Percentiles rank a stretch among this genome's conserved stretches.
These are phyloP conservation scores for Cyberlindnera euphorbiae DNA, from an alignment of 805 yeast species.

Conservation along the genomic window DNA sequence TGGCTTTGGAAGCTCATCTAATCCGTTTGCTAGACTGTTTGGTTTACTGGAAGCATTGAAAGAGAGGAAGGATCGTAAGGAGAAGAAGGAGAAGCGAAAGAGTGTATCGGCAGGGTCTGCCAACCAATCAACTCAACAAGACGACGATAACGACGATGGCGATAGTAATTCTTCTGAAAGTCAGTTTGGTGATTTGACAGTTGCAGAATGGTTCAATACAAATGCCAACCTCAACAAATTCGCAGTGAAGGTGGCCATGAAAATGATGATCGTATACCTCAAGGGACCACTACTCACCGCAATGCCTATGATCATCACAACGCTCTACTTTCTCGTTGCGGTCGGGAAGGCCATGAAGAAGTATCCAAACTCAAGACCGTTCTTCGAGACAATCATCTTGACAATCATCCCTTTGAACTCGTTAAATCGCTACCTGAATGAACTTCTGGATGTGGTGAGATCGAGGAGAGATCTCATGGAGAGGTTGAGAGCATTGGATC, in stretches of 20 bases:
- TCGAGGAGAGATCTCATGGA: constrained; percentile 8
- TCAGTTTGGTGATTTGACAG: constrained; percentile 7
- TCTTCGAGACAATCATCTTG: constrained; percentile 47
- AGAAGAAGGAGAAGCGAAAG: constrained; percentile 45
- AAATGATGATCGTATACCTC: constrained; percentile 60
- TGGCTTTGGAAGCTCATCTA: constrained; percentile 72
- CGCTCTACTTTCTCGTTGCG: constrained; percentile 69
- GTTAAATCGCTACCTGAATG: constrained; percentile 58
- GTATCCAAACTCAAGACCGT: constrained; percentile 40
- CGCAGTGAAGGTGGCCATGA: constrained; percentile 62
- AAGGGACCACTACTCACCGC: constrained; percentile 65
- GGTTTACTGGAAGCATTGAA: constrained; percentile 66
- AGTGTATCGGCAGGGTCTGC: constrained; percentile 9
- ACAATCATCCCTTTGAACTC: constrained; percentile 67
- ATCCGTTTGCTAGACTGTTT: constrained; percentile 73
- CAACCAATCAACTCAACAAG: neutral
- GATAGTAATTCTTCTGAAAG: too few relatives aligned
- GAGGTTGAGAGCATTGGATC: neutral
- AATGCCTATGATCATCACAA: constrained; percentile 68
- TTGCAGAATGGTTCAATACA: constrained; percentile 50
- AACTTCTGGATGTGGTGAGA: constrained; percentile 37
- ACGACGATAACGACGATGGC: too few relatives aligned
- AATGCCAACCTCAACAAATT: constrained; percentile 45
- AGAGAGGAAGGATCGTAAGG: constrained; percentile 69
- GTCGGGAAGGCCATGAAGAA: constrained; percentile 50